Percentiles rank a stretch among this genome's conserved stretches.
phyloP scores from a whole-genome alignment of 2,329 filamentous ascomycete species.

The Cladophialophora psammophila region DNA sequence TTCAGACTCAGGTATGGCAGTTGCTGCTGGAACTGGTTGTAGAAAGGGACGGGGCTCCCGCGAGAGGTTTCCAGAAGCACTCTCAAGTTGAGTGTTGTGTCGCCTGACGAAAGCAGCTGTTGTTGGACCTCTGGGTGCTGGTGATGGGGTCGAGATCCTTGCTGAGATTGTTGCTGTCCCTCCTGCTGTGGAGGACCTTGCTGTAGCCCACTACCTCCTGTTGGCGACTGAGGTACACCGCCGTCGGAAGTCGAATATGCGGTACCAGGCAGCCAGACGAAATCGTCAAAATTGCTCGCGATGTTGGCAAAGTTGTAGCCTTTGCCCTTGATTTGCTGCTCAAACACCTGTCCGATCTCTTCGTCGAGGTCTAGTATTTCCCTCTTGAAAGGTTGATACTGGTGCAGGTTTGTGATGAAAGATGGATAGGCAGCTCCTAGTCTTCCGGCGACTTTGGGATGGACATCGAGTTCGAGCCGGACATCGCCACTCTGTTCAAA shows the following conservation, averaged over 20 bases:
- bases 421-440: conserved; percentile 50
- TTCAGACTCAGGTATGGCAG: conserved; percentile 20
- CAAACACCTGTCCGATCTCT: conserved; percentile 55
- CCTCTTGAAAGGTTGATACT: conserved; percentile 50
- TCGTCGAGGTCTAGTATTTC: conserved; percentile 50
- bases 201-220: conserved; percentile 1
- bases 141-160: neutral
- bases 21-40: conserved; percentile 4
- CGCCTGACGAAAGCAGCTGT: conserved; percentile 8
- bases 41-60: conserved; percentile 12
- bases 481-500: conserved; percentile 48
- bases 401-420: conserved; percentile 49
- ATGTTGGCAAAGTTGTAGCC: conserved; percentile 58
- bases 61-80: conserved; percentile 25
- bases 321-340: conserved; percentile 44
- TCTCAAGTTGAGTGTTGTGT: conserved; percentile 29
- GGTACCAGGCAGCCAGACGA: conserved; percentile 55
- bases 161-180: conserved; percentile 7
- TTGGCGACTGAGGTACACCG: conserved; percentile 7
- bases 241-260: conserved; percentile 44
- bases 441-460: conserved; percentile 52
- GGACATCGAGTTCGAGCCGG: conserved; percentile 51
- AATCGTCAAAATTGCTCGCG: conserved; percentile 52
- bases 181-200: neutral
- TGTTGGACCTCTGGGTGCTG: neutral